These are phyloP conservation scores for Sporothrix variecibatus DNA, from an alignment of 2,329 filamentous ascomycete genomes.

Conservation along the genomic window DNA sequence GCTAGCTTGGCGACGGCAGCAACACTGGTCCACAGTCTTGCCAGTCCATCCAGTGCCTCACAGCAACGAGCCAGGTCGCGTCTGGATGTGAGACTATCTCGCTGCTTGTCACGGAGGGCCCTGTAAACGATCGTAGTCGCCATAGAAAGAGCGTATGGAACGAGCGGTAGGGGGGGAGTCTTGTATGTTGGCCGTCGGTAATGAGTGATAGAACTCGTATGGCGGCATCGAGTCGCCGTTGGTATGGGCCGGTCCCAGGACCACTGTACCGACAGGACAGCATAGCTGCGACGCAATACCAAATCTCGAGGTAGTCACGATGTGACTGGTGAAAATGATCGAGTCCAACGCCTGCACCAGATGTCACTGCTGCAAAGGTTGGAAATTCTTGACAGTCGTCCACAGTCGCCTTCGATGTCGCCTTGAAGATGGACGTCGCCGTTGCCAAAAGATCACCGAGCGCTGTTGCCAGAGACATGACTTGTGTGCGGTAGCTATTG, in stretches of 20 bases:
- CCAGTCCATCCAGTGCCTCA: not conserved
- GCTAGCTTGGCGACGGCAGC: not conserved
- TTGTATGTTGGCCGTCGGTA: not conserved
- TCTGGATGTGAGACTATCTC: not conserved
- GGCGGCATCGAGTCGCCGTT: slow-evolving; percentile 3
- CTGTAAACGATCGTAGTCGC: slow-evolving; percentile 7
- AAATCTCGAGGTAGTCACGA: slow-evolving; percentile 14
- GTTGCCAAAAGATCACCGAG: slow-evolving; percentile 10
- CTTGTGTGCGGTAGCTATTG: not conserved
- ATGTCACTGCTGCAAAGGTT: not conserved
- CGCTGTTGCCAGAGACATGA: not conserved
- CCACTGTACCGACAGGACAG: slow-evolving; percentile 14
- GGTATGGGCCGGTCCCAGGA: not conserved
- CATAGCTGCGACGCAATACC: slow-evolving; percentile 17
- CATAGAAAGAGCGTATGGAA: slow-evolving; percentile 17
- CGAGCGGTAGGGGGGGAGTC: not conserved
- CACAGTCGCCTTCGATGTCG: not conserved
- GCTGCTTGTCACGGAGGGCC: slow-evolving; percentile 13
- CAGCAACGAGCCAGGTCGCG: not conserved
- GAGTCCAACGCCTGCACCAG: not conserved
- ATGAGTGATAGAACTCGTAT: not conserved
- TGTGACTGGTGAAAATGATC: not conserved
- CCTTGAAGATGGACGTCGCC: slow-evolving; percentile 11
- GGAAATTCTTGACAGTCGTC: slow-evolving; percentile 17
- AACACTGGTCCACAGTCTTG: not conserved